Percentiles rank a stretch among this genome's conserved stretches.
phyloP scores from a whole-genome alignment of 805 yeast genomes.

The Ogataea pini region DNA sequence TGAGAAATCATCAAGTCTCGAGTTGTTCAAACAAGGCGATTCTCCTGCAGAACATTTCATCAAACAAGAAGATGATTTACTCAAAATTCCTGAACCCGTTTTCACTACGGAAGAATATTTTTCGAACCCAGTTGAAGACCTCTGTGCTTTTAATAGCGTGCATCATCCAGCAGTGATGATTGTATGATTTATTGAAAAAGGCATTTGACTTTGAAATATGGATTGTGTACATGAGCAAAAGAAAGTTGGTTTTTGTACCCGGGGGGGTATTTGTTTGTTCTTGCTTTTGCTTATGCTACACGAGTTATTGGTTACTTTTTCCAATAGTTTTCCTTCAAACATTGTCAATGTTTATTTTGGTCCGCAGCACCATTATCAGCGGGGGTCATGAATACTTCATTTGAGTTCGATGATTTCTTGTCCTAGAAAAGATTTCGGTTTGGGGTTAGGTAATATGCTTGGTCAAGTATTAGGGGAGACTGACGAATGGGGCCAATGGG shows the following conservation, averaged over 20 bases:
- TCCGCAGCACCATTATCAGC: slow-evolving; percentile 44
- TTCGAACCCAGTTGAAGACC: slow-evolving; percentile 30
- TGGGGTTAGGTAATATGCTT: slow-evolving; percentile 2
- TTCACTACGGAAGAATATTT: slow-evolving; percentile 19
- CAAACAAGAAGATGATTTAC: slow-evolving; percentile 21
- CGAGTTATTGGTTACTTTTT: neutral
- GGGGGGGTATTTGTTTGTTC: slow-evolving; percentile 27
- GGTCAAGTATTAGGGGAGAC: slow-evolving; percentile 5
- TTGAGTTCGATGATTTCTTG: slow-evolving; percentile 35
- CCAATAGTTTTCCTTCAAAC: slow-evolving; percentile 6
- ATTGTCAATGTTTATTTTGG: slow-evolving; percentile 23
- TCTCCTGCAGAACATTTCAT: slow-evolving; percentile 15
- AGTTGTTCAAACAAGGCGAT: slow-evolving; percentile 30
- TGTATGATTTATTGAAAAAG: slow-evolving; percentile 16
- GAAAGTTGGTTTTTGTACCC: slow-evolving; percentile 12
- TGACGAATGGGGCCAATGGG: too few relatives aligned
- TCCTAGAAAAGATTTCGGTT: slow-evolving; percentile 11
- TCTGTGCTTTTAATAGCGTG: slow-evolving; percentile 39
- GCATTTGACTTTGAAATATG: slow-evolving; percentile 1
- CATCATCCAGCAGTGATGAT: slow-evolving; percentile 44
- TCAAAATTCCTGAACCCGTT: slow-evolving; percentile 17
- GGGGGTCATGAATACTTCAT: slow-evolving; percentile 30
- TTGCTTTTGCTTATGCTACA: neutral
- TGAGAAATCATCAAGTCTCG: slow-evolving; percentile 26
- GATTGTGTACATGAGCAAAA: neutral